These are phyloP conservation scores for Thalassiosira livingstoniorum DNA, from an alignment of 352 stramenopile species.

Conservation along the genomic window DNA sequence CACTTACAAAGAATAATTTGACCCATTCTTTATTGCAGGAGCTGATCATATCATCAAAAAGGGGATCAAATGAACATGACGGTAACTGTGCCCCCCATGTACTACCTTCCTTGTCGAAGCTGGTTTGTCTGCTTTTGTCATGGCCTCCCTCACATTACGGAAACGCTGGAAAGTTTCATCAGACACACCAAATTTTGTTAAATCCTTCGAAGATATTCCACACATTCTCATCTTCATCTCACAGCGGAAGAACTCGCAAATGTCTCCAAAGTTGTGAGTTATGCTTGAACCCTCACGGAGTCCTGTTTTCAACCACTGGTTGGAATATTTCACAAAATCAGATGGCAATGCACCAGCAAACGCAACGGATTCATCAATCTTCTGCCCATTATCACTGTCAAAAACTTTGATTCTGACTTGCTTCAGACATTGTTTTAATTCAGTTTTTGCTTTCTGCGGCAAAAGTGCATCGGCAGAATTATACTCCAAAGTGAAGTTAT, in stretches of 20 bases:
- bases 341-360: background rate
- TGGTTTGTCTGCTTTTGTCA: constrained; percentile 7
- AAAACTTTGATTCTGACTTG: no score
- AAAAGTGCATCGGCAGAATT: no score
- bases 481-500: no score
- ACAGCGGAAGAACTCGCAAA: constrained; percentile 6
- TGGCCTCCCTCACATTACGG: background rate
- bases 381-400: no score
- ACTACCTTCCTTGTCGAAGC: constrained; percentile 4
- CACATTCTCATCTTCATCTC: background rate
- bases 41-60: constrained; percentile 4
- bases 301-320: background rate
- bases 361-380: no score
- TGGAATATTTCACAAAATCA: background rate
- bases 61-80: constrained; percentile 21
- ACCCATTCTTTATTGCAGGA: constrained; percentile 23
- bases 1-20: constrained; percentile 12
- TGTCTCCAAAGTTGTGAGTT: background rate
- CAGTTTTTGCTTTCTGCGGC: no score
- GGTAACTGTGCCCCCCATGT: background rate
- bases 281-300: background rate
- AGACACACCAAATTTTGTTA: background rate
- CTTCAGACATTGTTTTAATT: no score
- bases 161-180: background rate
- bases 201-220: background rate